Base-by-base conservation (phyloP, 202 grass and related monocot genomes). In the Brachypodium distachyon region DNA sequence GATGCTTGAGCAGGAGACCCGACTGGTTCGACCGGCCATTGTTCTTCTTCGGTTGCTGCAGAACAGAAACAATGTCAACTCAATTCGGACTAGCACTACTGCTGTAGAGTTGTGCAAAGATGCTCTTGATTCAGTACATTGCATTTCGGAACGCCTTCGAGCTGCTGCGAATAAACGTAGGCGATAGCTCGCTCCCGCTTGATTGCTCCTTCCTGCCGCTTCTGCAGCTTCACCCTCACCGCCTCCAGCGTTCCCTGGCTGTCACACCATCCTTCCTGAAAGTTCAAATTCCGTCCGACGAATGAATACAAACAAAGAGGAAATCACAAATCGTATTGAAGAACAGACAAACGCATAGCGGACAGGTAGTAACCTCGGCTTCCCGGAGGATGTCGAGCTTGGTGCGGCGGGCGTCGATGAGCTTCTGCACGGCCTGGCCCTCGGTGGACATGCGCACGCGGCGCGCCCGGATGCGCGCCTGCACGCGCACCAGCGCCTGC, bases 221-320 rank as follows among this genome's bases (percentile, higher is more conserved):
- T 88, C 72, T 99, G 96, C 32, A 99, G 75, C 70, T 95, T 99
- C 22, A 87, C 70, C 39, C 85, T 93, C 58, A 99, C 84, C 42
- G 90, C 87, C 33, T 99, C 96, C 3, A 99, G 26, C 12, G 89
- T 96, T 17, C 89, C 81, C 41, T 84, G 92, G 40, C 87, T 96
- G 56, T 99, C 96, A 51, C 96, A 99, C 96, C 96, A 99, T 62
- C 96, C 96, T 77, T 92, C 96, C 93, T 96, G 76, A 72, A 84
- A 84, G 1, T 65, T 61, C 1, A 65, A 40, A 60, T 0, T 40
- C 39, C 36, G 31, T 16, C 23, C n/a, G 3, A 57, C 3, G 13
- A 8, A 19, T 13, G 0, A 77, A 2, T 36, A 71, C 57, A 56
- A 17, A 43, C 44, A 19, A 12, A 6, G 12, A 6, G 12, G 26